Conservation (phyloP, 495 filamentous ascomycete genomes). For the Penicillium parvum region DNA sequence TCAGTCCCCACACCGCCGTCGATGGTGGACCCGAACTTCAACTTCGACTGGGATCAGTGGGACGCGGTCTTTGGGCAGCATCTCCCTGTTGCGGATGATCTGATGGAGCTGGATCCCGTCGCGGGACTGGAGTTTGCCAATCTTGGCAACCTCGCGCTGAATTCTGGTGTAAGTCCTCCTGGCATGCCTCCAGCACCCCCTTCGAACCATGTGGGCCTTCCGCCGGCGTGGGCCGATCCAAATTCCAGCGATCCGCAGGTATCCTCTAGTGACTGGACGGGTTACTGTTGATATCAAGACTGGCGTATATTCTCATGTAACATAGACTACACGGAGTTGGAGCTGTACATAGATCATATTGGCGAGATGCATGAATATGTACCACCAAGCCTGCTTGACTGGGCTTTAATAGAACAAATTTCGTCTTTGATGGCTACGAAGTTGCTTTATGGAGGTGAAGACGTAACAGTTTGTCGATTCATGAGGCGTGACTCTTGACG, state of each 20-base stretch:
- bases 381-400: too few relatives aligned
- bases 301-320: too few relatives aligned
- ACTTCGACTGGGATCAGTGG: conserved; percentile 51
- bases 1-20: conserved; percentile 38
- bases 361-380: not conserved
- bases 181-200: not conserved
- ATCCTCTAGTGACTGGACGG: conserved; percentile 14
- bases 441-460: too few relatives aligned
- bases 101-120: conserved; percentile 44
- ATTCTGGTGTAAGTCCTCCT: too few relatives aligned
- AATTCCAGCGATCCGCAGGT: not conserved
- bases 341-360: not conserved
- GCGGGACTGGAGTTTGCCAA: conserved; percentile 36
- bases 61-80: conserved; percentile 49
- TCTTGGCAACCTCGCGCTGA: too few relatives aligned
- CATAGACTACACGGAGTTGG: too few relatives aligned
- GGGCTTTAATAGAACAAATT: too few relatives aligned
- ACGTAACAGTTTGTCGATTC: conserved; percentile 38
- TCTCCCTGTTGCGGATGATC: conserved; percentile 42
- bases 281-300: conserved; percentile 8
- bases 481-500: conserved; percentile 43
- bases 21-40: conserved; percentile 42
- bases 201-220: not conserved
- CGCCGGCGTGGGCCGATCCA: conserved; percentile 11
- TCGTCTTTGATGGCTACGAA: too few relatives aligned